Conservation (phyloP, 2,329 filamentous ascomycete genomes). For the Paramyrothecium roridum region DNA sequence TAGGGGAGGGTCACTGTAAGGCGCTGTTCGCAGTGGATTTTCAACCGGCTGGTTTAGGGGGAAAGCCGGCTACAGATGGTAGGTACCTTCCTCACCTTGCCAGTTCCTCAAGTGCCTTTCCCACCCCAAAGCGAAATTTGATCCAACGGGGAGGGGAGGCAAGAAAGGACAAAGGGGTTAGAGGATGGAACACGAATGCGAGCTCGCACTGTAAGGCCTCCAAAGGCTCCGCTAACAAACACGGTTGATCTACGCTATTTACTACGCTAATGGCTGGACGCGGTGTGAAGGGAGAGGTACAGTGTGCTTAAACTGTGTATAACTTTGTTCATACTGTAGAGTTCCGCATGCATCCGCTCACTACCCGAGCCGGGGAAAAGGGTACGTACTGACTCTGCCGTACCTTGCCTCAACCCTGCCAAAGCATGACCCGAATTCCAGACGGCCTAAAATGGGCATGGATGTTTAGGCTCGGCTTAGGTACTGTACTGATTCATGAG, state of each 20-base stretch:
- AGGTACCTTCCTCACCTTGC: conserved; percentile 2
- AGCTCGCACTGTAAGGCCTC: not conserved
- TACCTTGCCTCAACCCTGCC: no score
- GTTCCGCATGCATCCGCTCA: not conserved
- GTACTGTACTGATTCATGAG: not conserved
- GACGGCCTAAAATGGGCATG: not conserved
- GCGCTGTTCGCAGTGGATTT: conserved; percentile 7
- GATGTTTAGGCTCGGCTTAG: no score
- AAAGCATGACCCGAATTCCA: not conserved
- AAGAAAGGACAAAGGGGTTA: not conserved
- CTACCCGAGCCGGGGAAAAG: no score
- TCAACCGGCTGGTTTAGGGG: conserved; percentile 16
- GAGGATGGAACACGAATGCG: not conserved
- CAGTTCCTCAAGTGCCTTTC: not conserved
- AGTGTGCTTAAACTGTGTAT: not conserved
- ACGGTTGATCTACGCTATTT: not conserved
- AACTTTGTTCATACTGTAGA: not conserved
- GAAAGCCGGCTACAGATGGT: conserved; percentile 11
- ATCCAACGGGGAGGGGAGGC: not conserved
- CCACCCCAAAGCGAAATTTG: not conserved
- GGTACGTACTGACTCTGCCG: no score
- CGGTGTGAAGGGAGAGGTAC: not conserved
- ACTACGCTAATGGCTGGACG: not conserved
- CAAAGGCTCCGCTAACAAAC: not conserved
- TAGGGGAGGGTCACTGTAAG: conserved; percentile 10